A percentile compares a stretch with the other conserved stretches of the same genome.
Conservation (phyloP, 345 rosid species). For the Hypericum androsaemum region DNA sequence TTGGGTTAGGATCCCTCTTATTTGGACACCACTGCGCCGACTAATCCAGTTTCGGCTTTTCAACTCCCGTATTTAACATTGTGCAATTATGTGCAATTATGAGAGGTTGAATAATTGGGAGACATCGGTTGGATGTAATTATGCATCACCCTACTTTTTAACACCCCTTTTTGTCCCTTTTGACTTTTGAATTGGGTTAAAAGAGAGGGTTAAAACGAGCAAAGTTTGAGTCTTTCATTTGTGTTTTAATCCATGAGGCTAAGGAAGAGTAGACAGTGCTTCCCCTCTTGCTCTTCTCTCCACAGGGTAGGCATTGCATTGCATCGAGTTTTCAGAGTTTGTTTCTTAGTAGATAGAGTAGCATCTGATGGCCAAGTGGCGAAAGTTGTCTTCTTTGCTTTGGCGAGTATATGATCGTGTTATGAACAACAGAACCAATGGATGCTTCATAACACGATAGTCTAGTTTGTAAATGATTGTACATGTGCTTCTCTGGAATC, state of each 20-base stretch:
- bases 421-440: no score
- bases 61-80: no score
- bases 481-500: no score
- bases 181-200: constrained; percentile 27
- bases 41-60: no score
- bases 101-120: constrained; percentile 31
- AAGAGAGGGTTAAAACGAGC: constrained; percentile 10
- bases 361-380: constrained; percentile 6
- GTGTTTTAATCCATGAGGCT: constrained; percentile 39
- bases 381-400: not conserved
- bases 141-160: constrained; percentile 22
- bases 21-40: no score
- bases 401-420: no score
- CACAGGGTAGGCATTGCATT: constrained; percentile 30
- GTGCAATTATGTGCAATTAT: constrained; percentile 20
- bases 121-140: constrained; percentile 34
- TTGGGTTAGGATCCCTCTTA: no score
- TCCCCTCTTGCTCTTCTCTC: constrained; percentile 51
- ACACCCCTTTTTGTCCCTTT: constrained; percentile 5
- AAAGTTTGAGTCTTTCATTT: constrained; percentile 21
- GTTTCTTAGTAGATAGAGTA: not conserved
- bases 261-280: constrained; percentile 41
- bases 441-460: no score
- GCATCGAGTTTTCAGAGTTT: not conserved
- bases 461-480: no score